These are phyloP conservation scores for Pochonia chlamydosporia DNA, from an alignment of 2,329 filamentous ascomycete genomes.

Conservation along the genomic window DNA sequence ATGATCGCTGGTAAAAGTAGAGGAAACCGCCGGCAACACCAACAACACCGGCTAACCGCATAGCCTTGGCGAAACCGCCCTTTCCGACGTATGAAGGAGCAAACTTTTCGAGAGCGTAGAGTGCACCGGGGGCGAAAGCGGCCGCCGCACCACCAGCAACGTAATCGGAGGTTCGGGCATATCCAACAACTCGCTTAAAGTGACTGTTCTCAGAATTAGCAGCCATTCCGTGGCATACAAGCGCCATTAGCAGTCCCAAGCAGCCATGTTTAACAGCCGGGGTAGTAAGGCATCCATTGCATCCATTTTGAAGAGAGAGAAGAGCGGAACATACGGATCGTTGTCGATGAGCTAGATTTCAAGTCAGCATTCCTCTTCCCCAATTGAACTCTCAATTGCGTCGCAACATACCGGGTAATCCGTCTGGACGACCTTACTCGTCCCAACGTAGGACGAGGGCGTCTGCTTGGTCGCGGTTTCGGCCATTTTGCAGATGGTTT, in stretches of 20 bases:
- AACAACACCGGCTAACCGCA: constrained; percentile 72
- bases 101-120: constrained; percentile 76
- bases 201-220: constrained; percentile 54
- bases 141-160: constrained; percentile 61
- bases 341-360: constrained; percentile 85
- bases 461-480: constrained; percentile 32
- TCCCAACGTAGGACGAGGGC: constrained; percentile 28
- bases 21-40: constrained; percentile 75
- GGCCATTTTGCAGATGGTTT: constrained; percentile 28
- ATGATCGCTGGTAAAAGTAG: constrained; percentile 78
- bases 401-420: constrained; percentile 73
- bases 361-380: constrained; percentile 11
- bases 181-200: constrained; percentile 81
- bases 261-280: too few species aligned
- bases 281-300: not conserved
- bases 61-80: constrained; percentile 73
- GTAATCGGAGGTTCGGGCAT: constrained; percentile 84
- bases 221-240: not conserved
- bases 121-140: constrained; percentile 65
- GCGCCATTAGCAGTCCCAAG: not conserved
- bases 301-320: not conserved
- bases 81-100: constrained; percentile 80
- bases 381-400: constrained; percentile 16
- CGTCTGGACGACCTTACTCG: constrained; percentile 70
- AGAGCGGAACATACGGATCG: constrained; percentile 67